Evolutionary conservation across 164 flowering plant genomes (phyloP).

Genomic region (Chimonanthus praecox): DNA sequence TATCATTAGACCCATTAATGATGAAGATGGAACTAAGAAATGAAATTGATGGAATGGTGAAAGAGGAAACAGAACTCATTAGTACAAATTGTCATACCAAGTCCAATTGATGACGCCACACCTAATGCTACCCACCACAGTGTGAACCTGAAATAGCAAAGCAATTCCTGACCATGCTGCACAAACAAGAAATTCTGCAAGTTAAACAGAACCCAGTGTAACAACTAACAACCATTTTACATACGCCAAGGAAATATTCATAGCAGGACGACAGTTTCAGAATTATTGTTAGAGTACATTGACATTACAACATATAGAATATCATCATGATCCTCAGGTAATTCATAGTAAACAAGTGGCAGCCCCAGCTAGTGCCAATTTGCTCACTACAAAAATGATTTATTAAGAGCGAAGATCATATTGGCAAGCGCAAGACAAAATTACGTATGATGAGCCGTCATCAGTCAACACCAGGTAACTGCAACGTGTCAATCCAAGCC

Average conservation of each 20-base stretch:
- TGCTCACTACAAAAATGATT: no score
- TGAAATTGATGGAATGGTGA: no score
- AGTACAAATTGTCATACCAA: conserved; percentile 44
- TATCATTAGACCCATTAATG: no score
- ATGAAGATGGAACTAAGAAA: no score
- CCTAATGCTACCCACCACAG: conserved; percentile 94
- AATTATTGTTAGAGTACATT: not conserved
- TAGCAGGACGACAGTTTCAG: not conserved
- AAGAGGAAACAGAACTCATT: not conserved
- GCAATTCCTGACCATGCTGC: conserved; percentile 75
- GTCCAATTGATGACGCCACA: conserved; percentile 93
- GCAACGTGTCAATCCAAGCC: no score
- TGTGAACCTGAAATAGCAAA: conserved; percentile 40
- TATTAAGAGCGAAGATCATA: no score
- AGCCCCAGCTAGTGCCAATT: no score
- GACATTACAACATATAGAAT: not conserved
- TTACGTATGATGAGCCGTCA: no score
- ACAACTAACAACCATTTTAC: not conserved
- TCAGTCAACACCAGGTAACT: no score
- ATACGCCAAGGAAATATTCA: not conserved
- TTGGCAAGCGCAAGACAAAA: no score
- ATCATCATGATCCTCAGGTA: not conserved
- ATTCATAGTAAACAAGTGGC: no score
- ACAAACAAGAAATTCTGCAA: conserved; percentile 15
- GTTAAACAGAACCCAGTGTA: not conserved